Conservation (phyloP, 768 basidiomycete species). For the Calocera cornea region DNA sequence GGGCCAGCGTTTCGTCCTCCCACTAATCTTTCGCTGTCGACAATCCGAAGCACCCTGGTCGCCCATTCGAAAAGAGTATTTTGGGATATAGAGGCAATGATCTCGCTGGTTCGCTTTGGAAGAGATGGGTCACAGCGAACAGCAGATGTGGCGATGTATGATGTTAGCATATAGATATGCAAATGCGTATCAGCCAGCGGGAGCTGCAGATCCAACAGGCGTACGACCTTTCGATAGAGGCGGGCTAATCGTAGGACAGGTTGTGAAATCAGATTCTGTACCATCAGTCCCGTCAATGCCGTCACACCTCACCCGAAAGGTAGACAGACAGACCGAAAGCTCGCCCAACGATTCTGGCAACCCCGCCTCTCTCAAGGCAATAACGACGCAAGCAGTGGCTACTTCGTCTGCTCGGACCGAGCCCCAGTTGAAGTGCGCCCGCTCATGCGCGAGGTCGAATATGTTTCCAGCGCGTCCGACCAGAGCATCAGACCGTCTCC, state of each 20-base stretch:
- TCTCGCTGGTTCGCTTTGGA: neutral
- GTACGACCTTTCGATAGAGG: neutral
- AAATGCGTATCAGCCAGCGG: neutral
- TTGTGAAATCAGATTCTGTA: neutral
- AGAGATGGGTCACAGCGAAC: neutral
- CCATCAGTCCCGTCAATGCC: neutral
- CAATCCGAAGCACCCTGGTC: neutral
- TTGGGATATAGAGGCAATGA: neutral
- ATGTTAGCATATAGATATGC: neutral
- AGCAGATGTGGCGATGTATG: neutral
- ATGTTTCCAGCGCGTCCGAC: neutral
- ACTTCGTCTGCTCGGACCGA: neutral
- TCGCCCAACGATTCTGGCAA: neutral
- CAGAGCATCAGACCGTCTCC: neutral
- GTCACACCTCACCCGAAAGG: neutral
- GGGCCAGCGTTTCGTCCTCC: neutral
- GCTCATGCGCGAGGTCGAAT: neutral
- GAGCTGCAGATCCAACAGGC: neutral
- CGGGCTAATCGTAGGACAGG: neutral
- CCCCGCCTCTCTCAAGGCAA: neutral
- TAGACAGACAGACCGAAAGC: neutral
- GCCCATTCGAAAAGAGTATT: neutral
- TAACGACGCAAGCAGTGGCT: neutral
- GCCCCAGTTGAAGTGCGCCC: neutral
- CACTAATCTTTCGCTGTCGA: neutral